Base-by-base conservation (phyloP, 2,329 filamentous ascomycete genomes). In the Cladophialophora immunda region DNA sequence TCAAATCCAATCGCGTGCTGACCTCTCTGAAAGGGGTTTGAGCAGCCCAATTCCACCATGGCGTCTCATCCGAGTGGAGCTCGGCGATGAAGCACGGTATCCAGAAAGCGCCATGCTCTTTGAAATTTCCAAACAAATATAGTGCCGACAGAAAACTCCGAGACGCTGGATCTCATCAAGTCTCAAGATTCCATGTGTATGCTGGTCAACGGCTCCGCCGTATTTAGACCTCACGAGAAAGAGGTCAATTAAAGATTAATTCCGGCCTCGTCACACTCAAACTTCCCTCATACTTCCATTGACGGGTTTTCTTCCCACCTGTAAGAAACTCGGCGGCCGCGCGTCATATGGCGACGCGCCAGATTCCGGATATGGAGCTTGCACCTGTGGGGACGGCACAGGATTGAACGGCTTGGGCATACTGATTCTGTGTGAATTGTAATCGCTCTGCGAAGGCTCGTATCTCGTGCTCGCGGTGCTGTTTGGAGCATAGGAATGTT, bases 291-390 rank as follows among this genome's bases (percentile, higher is more conserved):
- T 78, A 29, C 75, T 76, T 53, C 79, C 78, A 41, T 73, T 70
- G 7, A 72, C 74, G 11, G 79, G 77, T 63, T 77, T 77, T 60
- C 78, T 75, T 17, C 79, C 80, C 63, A 76, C 78, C 67, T 80
- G 77, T 62, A 81, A 68, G 36, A 81, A 70, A 75, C 76, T 81
- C 9, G 79, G 79, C 38, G 79, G 78, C 68, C 78, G 74, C 66
- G 75, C 74, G 66, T 75, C 73, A 32, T 74, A 69, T 41, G 58
- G 58, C 19, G 47, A 22, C 9, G 58, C n/a, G 1, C 9, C 47
- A 3, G 58, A 36, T 29, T 27, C 34, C 54, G 58, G 27, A 19
- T 61, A 61, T 52, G 29, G 45, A 25, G 47, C 29, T 25, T 61
- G 58, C 4, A 29, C 3, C 27, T 13, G 50, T 25, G 58, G 9